Evolutionary conservation across 2,329 filamentous ascomycete genomes (phyloP).

Genomic region (Alternaria postmessia): DNA sequence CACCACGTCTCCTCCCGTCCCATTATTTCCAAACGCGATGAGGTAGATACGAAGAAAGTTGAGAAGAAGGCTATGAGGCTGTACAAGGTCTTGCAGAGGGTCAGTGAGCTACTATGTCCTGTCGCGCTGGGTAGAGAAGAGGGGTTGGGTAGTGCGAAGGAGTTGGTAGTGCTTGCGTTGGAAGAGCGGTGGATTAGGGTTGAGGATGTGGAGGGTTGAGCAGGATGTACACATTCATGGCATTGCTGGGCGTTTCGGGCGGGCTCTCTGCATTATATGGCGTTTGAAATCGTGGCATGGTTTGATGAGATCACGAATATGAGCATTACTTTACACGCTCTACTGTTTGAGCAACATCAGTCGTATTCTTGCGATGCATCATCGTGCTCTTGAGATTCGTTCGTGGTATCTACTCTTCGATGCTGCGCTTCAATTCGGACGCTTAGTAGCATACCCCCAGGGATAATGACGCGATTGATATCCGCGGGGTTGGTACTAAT

Average conservation of each 20-base stretch:
- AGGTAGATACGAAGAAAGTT: conserved; percentile 26
- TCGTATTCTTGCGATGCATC: neutral
- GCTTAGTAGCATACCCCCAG: neutral
- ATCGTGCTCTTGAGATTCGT: neutral
- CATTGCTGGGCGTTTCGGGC: neutral
- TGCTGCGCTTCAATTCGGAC: neutral
- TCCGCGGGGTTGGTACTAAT: neutral
- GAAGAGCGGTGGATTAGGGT: conserved; percentile 47
- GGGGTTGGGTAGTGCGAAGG: conserved; percentile 40
- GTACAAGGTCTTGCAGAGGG: conserved; percentile 47
- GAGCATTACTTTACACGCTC: neutral
- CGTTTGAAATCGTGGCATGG: neutral
- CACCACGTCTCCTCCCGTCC: conserved; percentile 8
- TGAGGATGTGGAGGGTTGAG: conserved; percentile 40
- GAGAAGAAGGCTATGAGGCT: conserved; percentile 50
- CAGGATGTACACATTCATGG: neutral
- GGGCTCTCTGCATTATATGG: neutral
- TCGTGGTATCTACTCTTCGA: neutral
- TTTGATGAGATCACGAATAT: neutral
- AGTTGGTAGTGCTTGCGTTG: conserved; percentile 46
- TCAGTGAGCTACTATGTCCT: conserved; percentile 52
- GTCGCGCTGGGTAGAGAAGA: conserved; percentile 38
- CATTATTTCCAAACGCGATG: conserved; percentile 6
- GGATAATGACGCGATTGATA: neutral
- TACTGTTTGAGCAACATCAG: neutral